Conservation (phyloP, 352 stramenopile species). For the Globisporangium megalacanthum region DNA sequence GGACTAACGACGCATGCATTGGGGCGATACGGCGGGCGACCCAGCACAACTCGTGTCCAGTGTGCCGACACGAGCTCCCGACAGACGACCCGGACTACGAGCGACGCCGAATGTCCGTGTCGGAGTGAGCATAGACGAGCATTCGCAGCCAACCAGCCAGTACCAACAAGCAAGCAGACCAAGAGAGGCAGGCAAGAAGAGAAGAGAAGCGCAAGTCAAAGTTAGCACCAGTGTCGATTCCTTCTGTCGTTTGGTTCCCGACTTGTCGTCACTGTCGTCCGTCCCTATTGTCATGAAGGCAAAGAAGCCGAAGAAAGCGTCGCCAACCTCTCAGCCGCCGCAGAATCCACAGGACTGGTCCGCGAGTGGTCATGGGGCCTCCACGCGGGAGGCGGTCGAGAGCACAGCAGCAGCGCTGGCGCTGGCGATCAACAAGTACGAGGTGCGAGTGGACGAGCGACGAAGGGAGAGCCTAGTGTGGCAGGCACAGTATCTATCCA, state of each 20-base stretch:
- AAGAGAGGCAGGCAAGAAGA: background rate
- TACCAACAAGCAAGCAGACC: too few species aligned
- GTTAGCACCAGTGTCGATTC: background rate
- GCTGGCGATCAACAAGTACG: slow-evolving; percentile 32
- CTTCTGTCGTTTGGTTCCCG: background rate
- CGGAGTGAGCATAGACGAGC: slow-evolving; percentile 5
- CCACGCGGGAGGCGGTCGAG: background rate
- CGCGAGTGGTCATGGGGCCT: background rate
- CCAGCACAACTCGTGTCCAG: slow-evolving; percentile 84
- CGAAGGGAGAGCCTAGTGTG: background rate
- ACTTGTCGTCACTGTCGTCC: background rate
- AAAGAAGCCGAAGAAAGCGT: slow-evolving; percentile 1
- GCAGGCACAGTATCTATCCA: too few species aligned
- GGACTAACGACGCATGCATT: background rate
- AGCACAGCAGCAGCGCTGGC: slow-evolving; percentile 18
- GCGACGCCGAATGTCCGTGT: slow-evolving; percentile 28
- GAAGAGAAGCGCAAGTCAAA: background rate
- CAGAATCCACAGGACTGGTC: background rate
- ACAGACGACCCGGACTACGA: slow-evolving; percentile 85
- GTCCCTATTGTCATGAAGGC: background rate
- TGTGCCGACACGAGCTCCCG: slow-evolving; percentile 79
- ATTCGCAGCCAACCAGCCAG: too few species aligned
- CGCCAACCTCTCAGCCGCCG: background rate
- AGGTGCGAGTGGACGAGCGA: slow-evolving; percentile 16
- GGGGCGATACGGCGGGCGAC: background rate